These are phyloP conservation scores for Alisma plantagoaquatica DNA, from an alignment of 106 monocot genomes.

Conservation along the genomic window DNA sequence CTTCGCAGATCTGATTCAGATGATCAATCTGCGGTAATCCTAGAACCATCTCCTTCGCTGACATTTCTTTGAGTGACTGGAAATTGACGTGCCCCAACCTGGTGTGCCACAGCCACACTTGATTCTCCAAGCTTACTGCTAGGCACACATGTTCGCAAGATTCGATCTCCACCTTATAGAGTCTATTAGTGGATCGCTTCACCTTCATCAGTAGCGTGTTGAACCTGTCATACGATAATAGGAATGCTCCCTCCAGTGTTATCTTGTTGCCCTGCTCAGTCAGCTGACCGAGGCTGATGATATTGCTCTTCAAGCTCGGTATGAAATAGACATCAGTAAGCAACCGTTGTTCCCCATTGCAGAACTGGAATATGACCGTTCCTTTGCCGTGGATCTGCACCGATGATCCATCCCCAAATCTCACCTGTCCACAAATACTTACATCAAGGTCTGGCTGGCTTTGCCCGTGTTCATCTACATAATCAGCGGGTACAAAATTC, in stretches of 20 bases:
- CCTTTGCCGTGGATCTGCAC: background rate
- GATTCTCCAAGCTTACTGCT: background rate
- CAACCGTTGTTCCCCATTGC: background rate
- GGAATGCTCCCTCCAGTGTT: background rate
- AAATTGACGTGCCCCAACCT: background rate
- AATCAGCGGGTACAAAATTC: too few species aligned
- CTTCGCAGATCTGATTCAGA: background rate
- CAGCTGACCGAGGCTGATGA: background rate
- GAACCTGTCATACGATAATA: background rate
- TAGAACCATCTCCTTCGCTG: background rate
- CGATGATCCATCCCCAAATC: background rate
- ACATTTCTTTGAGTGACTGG: background rate
- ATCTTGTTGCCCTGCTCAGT: background rate
- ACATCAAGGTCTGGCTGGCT: too few species aligned
- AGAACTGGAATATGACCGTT: background rate
- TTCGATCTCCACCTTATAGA: background rate
- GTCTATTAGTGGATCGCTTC: background rate
- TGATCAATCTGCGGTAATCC: background rate
- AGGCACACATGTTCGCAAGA: background rate
- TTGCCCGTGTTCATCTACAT: too few species aligned
- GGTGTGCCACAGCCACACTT: background rate
- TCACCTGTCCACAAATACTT: background rate
- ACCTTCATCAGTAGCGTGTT: background rate
- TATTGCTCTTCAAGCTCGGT: background rate
- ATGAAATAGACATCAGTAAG: background rate